These are phyloP conservation scores for Panaeolus papilionaceus DNA, from an alignment of 768 basidiomycete species.

Conservation along the genomic window DNA sequence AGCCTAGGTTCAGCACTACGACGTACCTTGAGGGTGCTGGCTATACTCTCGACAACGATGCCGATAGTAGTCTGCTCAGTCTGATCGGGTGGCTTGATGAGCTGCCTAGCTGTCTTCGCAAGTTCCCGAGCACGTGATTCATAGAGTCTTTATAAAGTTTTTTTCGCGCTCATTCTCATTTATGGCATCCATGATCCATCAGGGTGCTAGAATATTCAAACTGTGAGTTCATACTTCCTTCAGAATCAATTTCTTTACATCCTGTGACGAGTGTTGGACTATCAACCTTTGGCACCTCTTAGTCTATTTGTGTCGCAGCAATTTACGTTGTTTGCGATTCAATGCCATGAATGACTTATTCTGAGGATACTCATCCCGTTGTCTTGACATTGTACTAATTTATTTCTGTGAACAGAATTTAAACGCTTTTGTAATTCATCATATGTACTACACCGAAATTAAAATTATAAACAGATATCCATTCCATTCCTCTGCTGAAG, in stretches of 20 bases:
- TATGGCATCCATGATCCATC: neutral
- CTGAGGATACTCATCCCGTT: constrained; percentile 63
- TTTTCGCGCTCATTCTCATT: neutral
- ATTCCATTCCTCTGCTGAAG: too few relatives aligned
- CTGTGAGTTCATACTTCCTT: constrained; percentile 27
- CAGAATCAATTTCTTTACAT: constrained; percentile 25
- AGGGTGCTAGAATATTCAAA: neutral
- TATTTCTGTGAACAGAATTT: neutral
- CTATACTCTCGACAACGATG: constrained; percentile 32
- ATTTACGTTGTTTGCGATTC: constrained; percentile 45
- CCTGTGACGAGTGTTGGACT: constrained; percentile 84
- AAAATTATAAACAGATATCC: too few relatives aligned
- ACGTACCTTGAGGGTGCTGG: constrained; percentile 39
- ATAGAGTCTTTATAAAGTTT: neutral
- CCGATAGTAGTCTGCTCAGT: constrained; percentile 29
- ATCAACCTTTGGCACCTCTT: constrained; percentile 90
- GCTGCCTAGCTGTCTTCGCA: constrained; percentile 38
- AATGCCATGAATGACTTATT: constrained; percentile 84
- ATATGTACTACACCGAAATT: neutral
- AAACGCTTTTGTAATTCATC: too few relatives aligned
- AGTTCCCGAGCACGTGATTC: constrained; percentile 35
- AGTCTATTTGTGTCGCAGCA: constrained; percentile 69
- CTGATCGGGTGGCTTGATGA: constrained; percentile 36
- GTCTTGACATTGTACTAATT: neutral
- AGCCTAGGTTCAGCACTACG: constrained; percentile 15